Base-by-base conservation (phyloP, 805 yeast genomes). In the Starmerella potacharoeniae region DNA sequence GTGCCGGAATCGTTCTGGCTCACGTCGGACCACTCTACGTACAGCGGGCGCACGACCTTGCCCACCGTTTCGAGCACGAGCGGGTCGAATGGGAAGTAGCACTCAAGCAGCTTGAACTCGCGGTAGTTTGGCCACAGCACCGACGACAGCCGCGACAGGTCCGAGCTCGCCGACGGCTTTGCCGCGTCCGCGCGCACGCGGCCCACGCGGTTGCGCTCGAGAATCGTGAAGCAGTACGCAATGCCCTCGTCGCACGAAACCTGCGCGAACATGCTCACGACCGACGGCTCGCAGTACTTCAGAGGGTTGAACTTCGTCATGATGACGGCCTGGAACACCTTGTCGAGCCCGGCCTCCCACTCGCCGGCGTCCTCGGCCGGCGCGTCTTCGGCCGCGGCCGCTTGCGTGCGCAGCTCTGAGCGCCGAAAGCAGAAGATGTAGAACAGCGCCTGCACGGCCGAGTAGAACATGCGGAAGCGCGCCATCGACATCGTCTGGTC, bases 51-150 rank as follows among this genome's bases (percentile, higher is more conserved):
- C 54, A 93, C 71, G 36, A 80, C 67, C 41, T 70, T 68, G 62
- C 82, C 80, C 49, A 86, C 78, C 10, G 70, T 70, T 46, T 82
- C 84, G 59, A 91, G 75, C 51, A 85, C 79, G 58, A 93, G 70
- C 1, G 98, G 98, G 72, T 91, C 97, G 67, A 86, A 91, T 11
- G 98, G 98, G 70, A 91, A 91, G 67, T 88, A 91, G n/a, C 93
- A 89, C 67, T 90, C 96, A 52, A 91, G 74, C 64, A 88, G 95
- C 61, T 86, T 77, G 65, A 86, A 88, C 65, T 89, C 96, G 65
- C 86, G 90, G 64, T 82, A 82, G 54, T 80, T 79, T 34, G 63
- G 60, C 76, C 75, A 60, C 79, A 74, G 52, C 76, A 75, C 62
- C 70, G 67, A 9, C 66, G 56, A 7, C 9, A 46, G 40, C 17